Evolutionary conservation across 106 monocot genomes (phyloP), one percentile per base, ranked within the genome.

Genomic region (Phalaenopsis equestris): DNA sequence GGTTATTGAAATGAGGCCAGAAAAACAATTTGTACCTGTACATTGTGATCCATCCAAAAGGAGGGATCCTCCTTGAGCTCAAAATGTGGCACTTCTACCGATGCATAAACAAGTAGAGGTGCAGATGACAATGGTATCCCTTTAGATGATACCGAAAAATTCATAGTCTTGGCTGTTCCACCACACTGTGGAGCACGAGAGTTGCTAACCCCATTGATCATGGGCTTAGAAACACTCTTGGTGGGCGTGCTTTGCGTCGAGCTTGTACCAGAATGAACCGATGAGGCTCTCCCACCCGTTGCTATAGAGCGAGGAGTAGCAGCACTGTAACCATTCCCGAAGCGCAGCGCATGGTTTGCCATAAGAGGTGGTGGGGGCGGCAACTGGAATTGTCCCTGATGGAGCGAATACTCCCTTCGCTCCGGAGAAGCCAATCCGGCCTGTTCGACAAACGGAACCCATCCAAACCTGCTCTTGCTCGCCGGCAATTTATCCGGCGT

Each of bases 41-140:
- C 94, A 86, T 94, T 97, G 86, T 97, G 86, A 72, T 97, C 92
- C 88, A 94, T 86, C 96, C 96, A 97, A 72, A 97, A 97, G 46
- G 94, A 92, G 10, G 93, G 94, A 73, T 97, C 92, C 83, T 97
- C 94, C 68, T 67, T 88, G 75, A 97, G 89, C 38, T 92, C 94
- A 56, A 97, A 97, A 81, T 90, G 87, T 21, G 90, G 86, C 65
- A 94, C 94, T 76, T 92, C 94, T 41, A 81, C 74, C 11, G 89
- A 65, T 79, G 84, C 84, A 64, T 84, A 84, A 41, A 82, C 78
- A 5, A 56, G 55, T 10, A 67, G 24, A 5, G 84, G 77, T 39
- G 61, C 43, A 36, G 85, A 72, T 4, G 83, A 82, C 18, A 87
- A 56, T 0, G 86, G 85, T 8, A 77, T 30, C 24, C 87, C 88